Conservation (phyloP, 129 eudicot species). For the Chrysanthemum lavandulifolium region DNA sequence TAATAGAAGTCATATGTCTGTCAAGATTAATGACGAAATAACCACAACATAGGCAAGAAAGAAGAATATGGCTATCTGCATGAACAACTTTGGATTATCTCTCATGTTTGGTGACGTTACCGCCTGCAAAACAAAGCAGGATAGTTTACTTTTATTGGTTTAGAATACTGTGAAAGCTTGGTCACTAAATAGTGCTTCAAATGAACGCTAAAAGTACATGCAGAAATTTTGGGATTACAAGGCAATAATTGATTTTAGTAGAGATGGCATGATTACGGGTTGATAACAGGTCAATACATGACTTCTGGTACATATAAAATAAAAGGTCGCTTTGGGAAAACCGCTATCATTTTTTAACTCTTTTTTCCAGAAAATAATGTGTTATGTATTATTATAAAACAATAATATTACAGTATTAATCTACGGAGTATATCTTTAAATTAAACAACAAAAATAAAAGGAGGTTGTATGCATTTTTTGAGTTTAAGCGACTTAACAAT, state of each 20-base stretch:
- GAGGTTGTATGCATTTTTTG: too few species aligned
- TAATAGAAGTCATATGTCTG: constrained; percentile 55
- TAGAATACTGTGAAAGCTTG: not conserved
- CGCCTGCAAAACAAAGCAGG: constrained; percentile 51
- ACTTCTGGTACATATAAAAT: too few species aligned
- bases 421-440: too few species aligned
- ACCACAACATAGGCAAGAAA: constrained; percentile 94
- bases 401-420: not conserved
- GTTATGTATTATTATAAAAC: too few species aligned
- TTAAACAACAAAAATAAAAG: too few species aligned
- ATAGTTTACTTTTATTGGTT: not conserved
- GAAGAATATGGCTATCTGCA: constrained; percentile 91
- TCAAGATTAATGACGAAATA: constrained; percentile 82
- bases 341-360: too few species aligned
- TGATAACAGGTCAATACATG: too few species aligned
- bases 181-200: constrained; percentile 1
- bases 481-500: too few species aligned
- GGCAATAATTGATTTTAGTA: not conserved
- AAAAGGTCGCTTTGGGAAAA: too few species aligned
- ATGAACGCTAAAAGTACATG: not conserved
- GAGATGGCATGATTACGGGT: not conserved
- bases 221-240: not conserved
- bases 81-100: constrained; percentile 89
- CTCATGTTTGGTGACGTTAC: constrained; percentile 98
- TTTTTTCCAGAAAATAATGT: too few species aligned